Evolutionary conservation across 768 basidiomycete genomes (phyloP).

Genomic region (Kockovaella imperatae): DNA sequence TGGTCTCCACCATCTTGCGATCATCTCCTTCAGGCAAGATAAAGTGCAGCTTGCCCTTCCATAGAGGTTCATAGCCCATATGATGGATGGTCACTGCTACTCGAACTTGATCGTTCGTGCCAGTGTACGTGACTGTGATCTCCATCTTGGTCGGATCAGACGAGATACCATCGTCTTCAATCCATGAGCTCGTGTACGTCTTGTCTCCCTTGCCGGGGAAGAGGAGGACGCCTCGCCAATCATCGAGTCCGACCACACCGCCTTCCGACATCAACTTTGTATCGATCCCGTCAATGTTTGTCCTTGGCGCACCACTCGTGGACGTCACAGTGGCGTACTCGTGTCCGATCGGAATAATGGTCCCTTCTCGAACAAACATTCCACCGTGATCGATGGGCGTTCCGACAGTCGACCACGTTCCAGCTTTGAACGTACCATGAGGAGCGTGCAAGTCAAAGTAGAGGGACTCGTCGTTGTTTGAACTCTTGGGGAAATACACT

Average conservation of each 20-base stretch:
- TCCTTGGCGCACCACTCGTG: conserved; percentile 21
- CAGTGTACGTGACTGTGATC: conserved; percentile 26
- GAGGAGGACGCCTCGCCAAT: conserved; percentile 42
- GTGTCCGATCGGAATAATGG: conserved; percentile 41
- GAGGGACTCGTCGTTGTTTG: conserved; percentile 19
- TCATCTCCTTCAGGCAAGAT: no score
- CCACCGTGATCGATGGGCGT: conserved; percentile 39
- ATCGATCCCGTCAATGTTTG: conserved; percentile 34
- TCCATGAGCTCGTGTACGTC: conserved; percentile 28
- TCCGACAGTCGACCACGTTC: conserved; percentile 24
- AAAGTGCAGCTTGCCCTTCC: conserved; percentile 29
- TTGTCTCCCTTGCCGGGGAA: conserved; percentile 28
- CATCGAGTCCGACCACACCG: conserved; percentile 41
- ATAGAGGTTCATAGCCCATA: conserved; percentile 31
- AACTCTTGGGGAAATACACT: conserved; percentile 40
- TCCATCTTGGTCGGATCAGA: conserved; percentile 26
- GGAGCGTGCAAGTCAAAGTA: conserved; percentile 37
- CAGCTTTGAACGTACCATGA: conserved; percentile 20
- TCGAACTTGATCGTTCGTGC: conserved; percentile 12
- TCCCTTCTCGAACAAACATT: conserved; percentile 40
- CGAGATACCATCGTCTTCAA: conserved; percentile 43
- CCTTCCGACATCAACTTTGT: conserved; percentile 26
- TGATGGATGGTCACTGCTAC: conserved; percentile 23
- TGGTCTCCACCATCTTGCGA: no score
- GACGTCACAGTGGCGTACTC: conserved; percentile 38